phyloP scores from a whole-genome alignment of 2,329 filamentous ascomycete genomes.

The Ophiostoma sp. region DNA sequence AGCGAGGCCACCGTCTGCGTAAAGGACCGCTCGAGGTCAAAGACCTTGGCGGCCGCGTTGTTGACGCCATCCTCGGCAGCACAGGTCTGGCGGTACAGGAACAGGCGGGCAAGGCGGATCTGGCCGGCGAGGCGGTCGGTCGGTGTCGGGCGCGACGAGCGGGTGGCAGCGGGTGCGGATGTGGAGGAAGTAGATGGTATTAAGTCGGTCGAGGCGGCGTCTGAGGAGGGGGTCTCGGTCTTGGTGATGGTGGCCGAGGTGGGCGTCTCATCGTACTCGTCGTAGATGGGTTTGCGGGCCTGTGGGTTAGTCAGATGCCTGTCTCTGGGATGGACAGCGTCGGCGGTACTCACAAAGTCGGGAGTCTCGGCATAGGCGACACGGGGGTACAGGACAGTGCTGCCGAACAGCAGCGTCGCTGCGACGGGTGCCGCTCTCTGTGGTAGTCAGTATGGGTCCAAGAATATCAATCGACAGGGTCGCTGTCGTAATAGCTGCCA shows the following conservation, averaged over 20 bases:
- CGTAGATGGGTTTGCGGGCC: constrained; percentile 72
- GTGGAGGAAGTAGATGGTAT: constrained; percentile 22
- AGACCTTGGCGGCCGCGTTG: constrained; percentile 68
- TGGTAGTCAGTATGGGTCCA: background rate
- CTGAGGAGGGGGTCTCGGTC: constrained; percentile 18
- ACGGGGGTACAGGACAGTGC: constrained; percentile 44
- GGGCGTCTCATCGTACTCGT: constrained; percentile 50
- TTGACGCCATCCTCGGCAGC: constrained; percentile 79
- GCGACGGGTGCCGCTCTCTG: constrained; percentile 51
- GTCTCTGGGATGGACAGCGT: background rate
- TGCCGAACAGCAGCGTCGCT: constrained; percentile 46
- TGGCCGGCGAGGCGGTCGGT: constrained; percentile 84
- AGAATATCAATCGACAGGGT: background rate
- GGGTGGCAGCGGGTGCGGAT: constrained; percentile 31
- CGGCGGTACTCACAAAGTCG: constrained; percentile 24
- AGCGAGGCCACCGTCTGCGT: constrained; percentile 83
- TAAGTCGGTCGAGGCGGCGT: constrained; percentile 18
- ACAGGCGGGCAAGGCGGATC: constrained; percentile 72
- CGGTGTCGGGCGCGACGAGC: constrained; percentile 58
- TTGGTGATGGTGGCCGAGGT: constrained; percentile 25
- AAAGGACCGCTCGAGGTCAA: constrained; percentile 82
- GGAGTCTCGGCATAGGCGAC: constrained; percentile 50
- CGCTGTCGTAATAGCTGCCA: background rate
- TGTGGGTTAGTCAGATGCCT: constrained; percentile 27
- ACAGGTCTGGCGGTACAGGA: constrained; percentile 70